These are phyloP conservation scores for Aspergillus panamensis DNA, from an alignment of 495 filamentous ascomycete species.

Conservation along the genomic window DNA sequence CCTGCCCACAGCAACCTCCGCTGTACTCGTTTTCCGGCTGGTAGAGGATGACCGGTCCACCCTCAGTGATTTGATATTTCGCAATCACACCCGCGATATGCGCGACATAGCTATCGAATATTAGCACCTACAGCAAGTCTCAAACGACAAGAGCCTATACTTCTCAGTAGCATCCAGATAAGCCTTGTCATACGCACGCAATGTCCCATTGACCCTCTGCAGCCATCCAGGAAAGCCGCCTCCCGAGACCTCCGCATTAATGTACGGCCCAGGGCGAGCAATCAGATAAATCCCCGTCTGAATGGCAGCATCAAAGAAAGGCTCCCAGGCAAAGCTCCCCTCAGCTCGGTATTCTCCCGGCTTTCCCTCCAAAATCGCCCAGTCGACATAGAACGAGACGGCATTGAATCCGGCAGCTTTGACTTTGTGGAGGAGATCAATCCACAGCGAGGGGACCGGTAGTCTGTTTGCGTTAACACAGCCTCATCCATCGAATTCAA, in stretches of 20 bases:
- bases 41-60: conserved; percentile 70
- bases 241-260: conserved; percentile 63
- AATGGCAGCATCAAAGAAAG: conserved; percentile 68
- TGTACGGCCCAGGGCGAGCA: conserved; percentile 67
- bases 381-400: conserved; percentile 74
- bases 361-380: conserved; percentile 77
- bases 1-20: conserved; percentile 34
- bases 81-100: conserved; percentile 62
- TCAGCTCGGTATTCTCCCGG: conserved; percentile 64
- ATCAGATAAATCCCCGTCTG: conserved; percentile 71
- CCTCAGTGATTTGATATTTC: conserved; percentile 72
- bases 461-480: conserved; percentile 44
- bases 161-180: conserved; percentile 66
- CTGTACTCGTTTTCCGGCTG: conserved; percentile 82
- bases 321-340: conserved; percentile 64
- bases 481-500: background rate
- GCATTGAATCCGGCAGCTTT: conserved; percentile 72
- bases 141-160: conserved; percentile 19
- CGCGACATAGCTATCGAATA: conserved; percentile 29
- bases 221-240: conserved; percentile 65
- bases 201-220: conserved; percentile 57
- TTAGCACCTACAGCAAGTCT: background rate
- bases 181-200: conserved; percentile 55
- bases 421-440: conserved; percentile 77
- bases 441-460: conserved; percentile 66